Base-by-base conservation (phyloP, 768 basidiomycete species). In the Collybia sp. region DNA sequence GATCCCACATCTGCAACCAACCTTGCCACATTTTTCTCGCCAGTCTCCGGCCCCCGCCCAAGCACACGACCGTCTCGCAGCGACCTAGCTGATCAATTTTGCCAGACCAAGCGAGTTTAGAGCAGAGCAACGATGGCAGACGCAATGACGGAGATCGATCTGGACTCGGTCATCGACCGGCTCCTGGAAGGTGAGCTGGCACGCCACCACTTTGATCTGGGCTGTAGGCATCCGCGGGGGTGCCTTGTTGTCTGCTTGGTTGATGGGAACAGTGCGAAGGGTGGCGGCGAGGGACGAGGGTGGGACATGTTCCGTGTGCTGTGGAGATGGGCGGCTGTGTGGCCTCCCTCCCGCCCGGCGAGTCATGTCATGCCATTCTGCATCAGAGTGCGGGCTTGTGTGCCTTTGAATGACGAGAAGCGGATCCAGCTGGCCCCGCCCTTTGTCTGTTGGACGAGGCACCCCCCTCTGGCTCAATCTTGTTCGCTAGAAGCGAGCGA, bases 81-180 rank as follows among this genome's bases (percentile, higher is more conserved):
- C n/a, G n/a, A 42, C 39, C n/a, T 32, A 20, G 42, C 47, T 45
- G 39, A 36, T n/a, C 45, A 39, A 42, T 42, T 12, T 38, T 49
- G 47, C 43, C 43, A 31, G 41, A 49, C 42, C 35, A 37, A 13
- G 17, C 43, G 32, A 15, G 5, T 3, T 38, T 30, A 43, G 48
- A 37, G 49, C 48, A 45, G 38, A 52, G 52, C 47, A 64, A 58
- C 39, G 46, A 89, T 89, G 88, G 82, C 87, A 61, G 88, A 91
- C 60, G 73, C 83, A 56, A 71, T 80, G 50, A 87, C 86, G 63
- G 95, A 97, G 67, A 95, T 99, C 71, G 95, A 99, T 80, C 82
- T 98, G 52, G 95, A 99, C 78, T 94, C 93, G 68, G 93, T 99
- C 76, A 98, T 99, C 62, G 95, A 97, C 83, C 81, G 93, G 51